phyloP scores from a whole-genome alignment of 1,139 yeast species.

The Arxiozyma bovina region DNA sequence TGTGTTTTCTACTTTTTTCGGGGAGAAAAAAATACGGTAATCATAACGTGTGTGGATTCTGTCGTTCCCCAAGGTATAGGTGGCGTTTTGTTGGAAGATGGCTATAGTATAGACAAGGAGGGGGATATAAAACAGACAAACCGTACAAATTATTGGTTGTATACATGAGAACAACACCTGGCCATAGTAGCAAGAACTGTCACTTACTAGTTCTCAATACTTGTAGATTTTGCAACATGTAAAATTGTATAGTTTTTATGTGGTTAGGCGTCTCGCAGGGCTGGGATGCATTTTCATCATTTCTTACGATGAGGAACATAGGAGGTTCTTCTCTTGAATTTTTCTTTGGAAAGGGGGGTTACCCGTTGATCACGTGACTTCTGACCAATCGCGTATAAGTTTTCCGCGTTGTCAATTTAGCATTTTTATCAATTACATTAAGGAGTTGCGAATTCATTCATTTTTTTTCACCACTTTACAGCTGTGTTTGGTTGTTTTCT shows the following conservation, averaged over 20 bases:
- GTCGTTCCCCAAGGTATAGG: background rate
- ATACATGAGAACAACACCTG: background rate
- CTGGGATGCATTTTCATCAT: background rate
- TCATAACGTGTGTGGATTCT: background rate
- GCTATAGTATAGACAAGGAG: background rate
- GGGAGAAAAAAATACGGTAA: background rate
- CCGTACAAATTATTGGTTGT: background rate
- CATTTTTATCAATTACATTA: background rate
- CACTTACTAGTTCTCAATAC: too few species aligned
- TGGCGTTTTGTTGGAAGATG: background rate
- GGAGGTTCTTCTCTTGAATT: background rate
- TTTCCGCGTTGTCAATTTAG: background rate
- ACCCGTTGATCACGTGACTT: conserved; percentile 2
- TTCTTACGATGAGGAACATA: background rate
- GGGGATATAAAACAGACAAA: background rate
- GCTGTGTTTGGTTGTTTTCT: background rate
- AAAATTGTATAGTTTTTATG: background rate
- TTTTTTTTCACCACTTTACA: background rate
- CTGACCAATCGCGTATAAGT: conserved; percentile 1
- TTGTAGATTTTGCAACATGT: background rate
- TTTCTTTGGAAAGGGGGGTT: background rate
- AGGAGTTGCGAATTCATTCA: background rate
- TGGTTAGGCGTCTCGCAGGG: background rate
- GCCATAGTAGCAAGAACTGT: background rate
- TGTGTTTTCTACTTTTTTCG: too few species aligned